Evolutionary conservation across 2,329 filamentous ascomycete genomes (phyloP).

Genomic region (Epichloe sibirici): DNA sequence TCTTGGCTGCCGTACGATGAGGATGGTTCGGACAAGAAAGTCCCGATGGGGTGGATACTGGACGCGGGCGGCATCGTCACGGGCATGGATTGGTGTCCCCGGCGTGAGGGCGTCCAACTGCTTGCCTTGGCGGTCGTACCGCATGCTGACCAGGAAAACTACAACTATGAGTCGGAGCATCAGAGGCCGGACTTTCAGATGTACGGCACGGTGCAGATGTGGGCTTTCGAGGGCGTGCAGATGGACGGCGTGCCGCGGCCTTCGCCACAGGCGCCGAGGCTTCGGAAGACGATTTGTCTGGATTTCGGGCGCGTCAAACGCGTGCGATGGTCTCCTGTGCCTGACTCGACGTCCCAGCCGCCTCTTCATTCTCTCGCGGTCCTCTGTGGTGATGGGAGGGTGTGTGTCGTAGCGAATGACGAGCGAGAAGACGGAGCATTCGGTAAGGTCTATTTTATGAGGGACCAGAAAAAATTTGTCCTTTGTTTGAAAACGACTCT

Average conservation of each 20-base stretch:
- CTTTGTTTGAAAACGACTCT: too few species aligned
- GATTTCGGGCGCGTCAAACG: constrained; percentile 37
- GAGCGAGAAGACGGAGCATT: constrained; percentile 21
- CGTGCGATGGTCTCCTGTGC: constrained; percentile 30
- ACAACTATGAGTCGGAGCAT: constrained; percentile 25
- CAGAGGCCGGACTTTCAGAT: constrained; percentile 25
- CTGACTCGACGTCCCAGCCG: constrained; percentile 24
- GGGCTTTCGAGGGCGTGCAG: constrained; percentile 29
- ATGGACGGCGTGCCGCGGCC: constrained; percentile 21
- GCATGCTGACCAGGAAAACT: constrained; percentile 35
- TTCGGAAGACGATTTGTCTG: constrained; percentile 33
- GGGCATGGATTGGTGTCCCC: constrained; percentile 40
- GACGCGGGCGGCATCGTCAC: constrained; percentile 41
- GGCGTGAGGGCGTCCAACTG: constrained; percentile 27
- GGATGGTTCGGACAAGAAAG: constrained; percentile 12
- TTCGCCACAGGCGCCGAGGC: constrained; percentile 22
- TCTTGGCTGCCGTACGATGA: constrained; percentile 18
- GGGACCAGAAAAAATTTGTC: too few species aligned
- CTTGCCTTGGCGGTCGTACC: constrained; percentile 41
- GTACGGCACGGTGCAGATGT: constrained; percentile 40
- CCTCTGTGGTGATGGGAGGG: constrained; percentile 37
- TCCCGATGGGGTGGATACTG: constrained; percentile 37
- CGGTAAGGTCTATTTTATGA: constrained; percentile 21
- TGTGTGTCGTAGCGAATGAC: constrained; percentile 31
- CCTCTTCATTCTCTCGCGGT: constrained; percentile 34